Base-by-base conservation (phyloP, 176 grass and related monocot species). In the Juncus inflexus region DNA sequence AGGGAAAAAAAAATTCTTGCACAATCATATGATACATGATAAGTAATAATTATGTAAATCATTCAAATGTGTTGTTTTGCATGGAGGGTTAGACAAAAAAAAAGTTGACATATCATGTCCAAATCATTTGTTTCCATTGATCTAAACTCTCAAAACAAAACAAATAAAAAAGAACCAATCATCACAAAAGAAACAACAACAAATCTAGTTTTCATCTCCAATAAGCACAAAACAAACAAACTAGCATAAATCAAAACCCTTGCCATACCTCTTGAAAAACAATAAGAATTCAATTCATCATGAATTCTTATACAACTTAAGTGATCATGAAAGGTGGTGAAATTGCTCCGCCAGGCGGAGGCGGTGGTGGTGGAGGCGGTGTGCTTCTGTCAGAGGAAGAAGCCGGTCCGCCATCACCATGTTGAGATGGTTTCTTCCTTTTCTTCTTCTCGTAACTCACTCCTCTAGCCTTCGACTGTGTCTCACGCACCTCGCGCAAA, bases 391-490 rank as follows among this genome's bases (percentile, higher is more conserved):
- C 83, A 36, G 87, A 90, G 16, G 83, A 78, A 3, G 78, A 79
- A 58, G 73, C 83, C 0, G 83, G 73, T 64, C 78, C 0, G 38
- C 40, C 28, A 65, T 54, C 14, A 37, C 63, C 4, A 55, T 49
- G 68, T 58, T 71, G 68, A 2, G 89, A 58, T 0, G 84, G 84
- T 62, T 92, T 92, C 80, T 85, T 92, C 66, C 89, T 76, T 75
- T 84, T 92, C 84, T 92, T 92, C 89, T 92, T 92, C 84, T 92
- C 89, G 66, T 92, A 95, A 69, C 90, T 95, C 75, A 95, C 86
- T 19, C 90, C 90, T 55, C 90, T 75, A 0, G 90, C 90, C 49
- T 87, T 67, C 3, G 90, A 77, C 80, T 95, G 90, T 42, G 82
- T 81, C 80, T 95, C 90, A 0, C 90, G 86, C 54, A 95, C 90